Percentiles rank a stretch among this genome's conserved stretches.
Evolutionary conservation across 768 basidiomycete genomes (phyloP).

Genomic region (Lactarius akahatsu): DNA sequence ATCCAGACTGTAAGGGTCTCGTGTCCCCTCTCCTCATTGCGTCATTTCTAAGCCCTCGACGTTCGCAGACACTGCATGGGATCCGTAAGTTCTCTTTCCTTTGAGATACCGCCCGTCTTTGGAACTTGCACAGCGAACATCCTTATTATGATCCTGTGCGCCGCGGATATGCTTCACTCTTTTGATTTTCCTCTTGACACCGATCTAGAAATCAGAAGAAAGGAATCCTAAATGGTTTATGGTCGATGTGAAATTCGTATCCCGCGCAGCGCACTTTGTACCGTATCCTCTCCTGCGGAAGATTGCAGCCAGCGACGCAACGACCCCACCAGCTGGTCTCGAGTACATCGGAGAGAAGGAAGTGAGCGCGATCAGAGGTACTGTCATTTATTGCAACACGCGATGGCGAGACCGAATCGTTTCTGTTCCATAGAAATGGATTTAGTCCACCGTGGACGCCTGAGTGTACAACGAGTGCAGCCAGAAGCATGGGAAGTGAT

Average conservation of each 20-base stretch:
- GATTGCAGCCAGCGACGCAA: conserved; percentile 45
- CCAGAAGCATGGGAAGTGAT: conserved; percentile 65
- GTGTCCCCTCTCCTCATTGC: background rate
- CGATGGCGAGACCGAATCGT: background rate
- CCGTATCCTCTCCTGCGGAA: conserved; percentile 72
- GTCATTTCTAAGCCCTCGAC: conserved; percentile 14
- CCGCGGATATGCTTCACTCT: conserved; percentile 11
- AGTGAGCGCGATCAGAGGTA: conserved; percentile 63
- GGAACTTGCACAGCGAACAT: conserved; percentile 46
- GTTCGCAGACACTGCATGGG: conserved; percentile 82
- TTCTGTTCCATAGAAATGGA: conserved; percentile 59
- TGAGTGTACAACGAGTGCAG: conserved; percentile 84
- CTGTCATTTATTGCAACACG: conserved; percentile 7
- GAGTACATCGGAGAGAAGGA: conserved; percentile 66
- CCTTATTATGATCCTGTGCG: conserved; percentile 79
- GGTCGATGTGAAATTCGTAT: conserved; percentile 74
- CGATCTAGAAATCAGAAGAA: conserved; percentile 68
- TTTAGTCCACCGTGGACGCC: conserved; percentile 72
- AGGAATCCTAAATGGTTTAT: conserved; percentile 88
- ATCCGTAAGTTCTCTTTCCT: conserved; percentile 52
- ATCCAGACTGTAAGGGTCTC: conserved; percentile 75
- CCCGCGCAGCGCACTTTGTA: conserved; percentile 69
- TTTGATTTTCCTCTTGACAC: conserved; percentile 17
- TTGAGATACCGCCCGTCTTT: conserved; percentile 6
- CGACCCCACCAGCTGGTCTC: conserved; percentile 51